phyloP scores from a whole-genome alignment of 2,329 filamentous ascomycete genomes.

The Aspergillus candidus region DNA sequence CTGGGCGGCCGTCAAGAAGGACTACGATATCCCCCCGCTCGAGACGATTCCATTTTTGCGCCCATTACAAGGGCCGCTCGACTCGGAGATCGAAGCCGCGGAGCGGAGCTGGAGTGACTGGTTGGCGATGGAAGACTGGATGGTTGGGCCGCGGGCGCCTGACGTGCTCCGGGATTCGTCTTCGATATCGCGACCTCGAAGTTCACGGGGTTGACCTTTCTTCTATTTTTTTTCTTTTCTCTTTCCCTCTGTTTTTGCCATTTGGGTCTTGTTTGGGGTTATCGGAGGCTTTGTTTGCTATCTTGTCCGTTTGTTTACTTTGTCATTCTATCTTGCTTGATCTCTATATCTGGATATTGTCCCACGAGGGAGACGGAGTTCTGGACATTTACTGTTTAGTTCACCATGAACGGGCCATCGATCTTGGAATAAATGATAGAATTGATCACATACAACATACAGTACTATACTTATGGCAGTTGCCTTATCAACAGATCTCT shows the following conservation, averaged over 20 bases:
- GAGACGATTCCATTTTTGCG: slow-evolving; percentile 83
- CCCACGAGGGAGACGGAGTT: no score
- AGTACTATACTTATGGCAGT: no score
- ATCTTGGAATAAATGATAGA: no score
- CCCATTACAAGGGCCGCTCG: slow-evolving; percentile 68
- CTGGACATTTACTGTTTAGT: no score
- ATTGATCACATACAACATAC: no score
- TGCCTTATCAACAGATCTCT: no score
- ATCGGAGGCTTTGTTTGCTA: no score
- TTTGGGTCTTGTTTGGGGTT: no score
- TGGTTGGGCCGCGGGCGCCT: slow-evolving; percentile 78
- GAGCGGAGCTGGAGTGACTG: slow-evolving; percentile 89
- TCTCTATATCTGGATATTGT: no score
- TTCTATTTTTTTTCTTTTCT: neutral
- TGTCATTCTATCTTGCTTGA: no score
- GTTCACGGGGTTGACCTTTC: slow-evolving; percentile 22
- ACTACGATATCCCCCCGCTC: slow-evolving; percentile 79
- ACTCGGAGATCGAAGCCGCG: slow-evolving; percentile 74
- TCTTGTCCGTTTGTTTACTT: no score
- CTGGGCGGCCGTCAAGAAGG: slow-evolving; percentile 81
- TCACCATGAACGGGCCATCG: no score
- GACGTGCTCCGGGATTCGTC: slow-evolving; percentile 37
- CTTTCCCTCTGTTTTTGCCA: neutral
- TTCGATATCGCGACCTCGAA: slow-evolving; percentile 29
- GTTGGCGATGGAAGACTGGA: slow-evolving; percentile 97